phyloP scores from a whole-genome alignment of 1,284 basidiomycete species.

The Moesziomyces antarcticus region DNA sequence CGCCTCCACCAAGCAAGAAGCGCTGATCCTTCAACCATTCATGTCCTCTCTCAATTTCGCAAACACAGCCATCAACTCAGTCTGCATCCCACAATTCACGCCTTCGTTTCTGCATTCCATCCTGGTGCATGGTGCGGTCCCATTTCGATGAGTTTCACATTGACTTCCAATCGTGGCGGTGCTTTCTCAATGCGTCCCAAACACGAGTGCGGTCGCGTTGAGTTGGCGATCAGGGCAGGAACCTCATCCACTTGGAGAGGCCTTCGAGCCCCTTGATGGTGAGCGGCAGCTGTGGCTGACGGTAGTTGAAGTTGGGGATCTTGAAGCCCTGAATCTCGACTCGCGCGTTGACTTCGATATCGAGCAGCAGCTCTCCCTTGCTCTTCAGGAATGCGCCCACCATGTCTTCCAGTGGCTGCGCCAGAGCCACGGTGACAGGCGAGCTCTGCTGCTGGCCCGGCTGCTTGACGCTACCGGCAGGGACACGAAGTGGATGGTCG shows the following conservation, averaged over 20 bases:
- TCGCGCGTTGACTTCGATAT: conserved; percentile 48
- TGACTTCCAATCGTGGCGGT: neutral
- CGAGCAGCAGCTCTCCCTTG: conserved; percentile 52
- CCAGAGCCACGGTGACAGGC: conserved; percentile 40
- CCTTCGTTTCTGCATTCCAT: too few species aligned
- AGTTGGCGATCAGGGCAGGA: conserved; percentile 16
- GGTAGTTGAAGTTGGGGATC: conserved; percentile 53
- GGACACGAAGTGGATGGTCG: conserved; percentile 36
- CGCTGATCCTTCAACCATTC: conserved; percentile 10
- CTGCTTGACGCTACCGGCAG: conserved; percentile 38
- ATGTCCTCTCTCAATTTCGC: neutral
- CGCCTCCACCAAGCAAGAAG: conserved; percentile 54
- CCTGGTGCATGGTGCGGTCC: too few species aligned
- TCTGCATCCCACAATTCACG: neutral
- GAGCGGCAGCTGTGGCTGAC: conserved; percentile 51
- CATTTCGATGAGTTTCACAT: neutral
- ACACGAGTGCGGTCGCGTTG: too few species aligned
- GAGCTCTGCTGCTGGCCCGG: conserved; percentile 34
- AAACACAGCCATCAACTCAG: conserved; percentile 3
- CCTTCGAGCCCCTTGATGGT: conserved; percentile 50
- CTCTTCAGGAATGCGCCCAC: conserved; percentile 53
- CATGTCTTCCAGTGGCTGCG: conserved; percentile 51
- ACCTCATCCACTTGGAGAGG: conserved; percentile 50
- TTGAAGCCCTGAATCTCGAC: conserved; percentile 53
- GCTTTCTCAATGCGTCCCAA: too few species aligned